Base-by-base conservation (phyloP, 805 yeast genomes). In the Phaffomyces antillensis region DNA sequence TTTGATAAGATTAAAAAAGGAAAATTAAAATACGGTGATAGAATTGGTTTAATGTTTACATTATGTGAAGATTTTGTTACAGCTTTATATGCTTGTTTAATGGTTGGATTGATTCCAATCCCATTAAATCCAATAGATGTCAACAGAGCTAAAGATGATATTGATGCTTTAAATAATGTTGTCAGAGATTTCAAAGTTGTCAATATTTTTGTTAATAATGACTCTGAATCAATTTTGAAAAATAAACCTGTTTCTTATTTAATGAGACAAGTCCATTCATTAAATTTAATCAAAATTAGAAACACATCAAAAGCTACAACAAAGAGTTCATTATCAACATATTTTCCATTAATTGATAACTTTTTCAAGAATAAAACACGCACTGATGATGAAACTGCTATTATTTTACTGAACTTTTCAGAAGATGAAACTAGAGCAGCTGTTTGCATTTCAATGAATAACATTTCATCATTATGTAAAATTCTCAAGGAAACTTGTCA, bases 401-500 rank as follows among this genome's bases (percentile, higher is more conserved):
- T 83, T 46, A 69, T 88, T 0, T 80, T 93, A 84, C 61, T 86
- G 15, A 71, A 77, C 50, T 82, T 81, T 71, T 77, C 86, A 0
- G 71, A 89, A 0, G 96, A 88, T 55, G 84, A 84, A 54, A 71
- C 77, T 17, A 70, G 85, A 45, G 71, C 76, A 0, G 86, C 84
- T 0, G 73, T 75, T 3, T 46, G 46, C 12, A 43, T 58, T 11
- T 79, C 77, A 23, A 93, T 86, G 59, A 66, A 72, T 36, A 75
- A 77, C 41, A 67, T 93, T 12, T 64, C 90, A 53, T 83, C 87
- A 3, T 75, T 86, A 62, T 89, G 97, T 63, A 88, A 90, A 56
- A 85, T 86, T 18, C 75, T 88, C 58, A 91, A 93, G 54, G 97
- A 91, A 59, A 91, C 98, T 0, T 86, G 96, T 57, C 91, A 87